These are phyloP conservation scores for Candida sphagnicola DNA, from an alignment of 805 yeast genomes.

Conservation along the genomic window DNA sequence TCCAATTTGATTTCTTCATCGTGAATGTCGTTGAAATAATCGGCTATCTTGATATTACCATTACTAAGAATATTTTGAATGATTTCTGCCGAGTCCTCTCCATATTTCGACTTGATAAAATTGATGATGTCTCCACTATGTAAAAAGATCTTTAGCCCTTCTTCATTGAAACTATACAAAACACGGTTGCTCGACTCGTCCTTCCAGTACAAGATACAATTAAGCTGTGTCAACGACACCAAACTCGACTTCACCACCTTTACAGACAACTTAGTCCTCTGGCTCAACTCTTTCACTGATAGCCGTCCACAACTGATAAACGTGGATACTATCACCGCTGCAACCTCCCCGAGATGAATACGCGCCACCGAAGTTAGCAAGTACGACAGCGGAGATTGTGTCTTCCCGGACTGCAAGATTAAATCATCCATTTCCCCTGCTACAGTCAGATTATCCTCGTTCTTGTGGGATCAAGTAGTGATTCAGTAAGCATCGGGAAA, in stretches of 20 bases:
- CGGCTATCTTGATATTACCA: constrained; percentile 62
- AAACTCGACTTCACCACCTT: constrained; percentile 58
- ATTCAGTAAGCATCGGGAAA: background rate
- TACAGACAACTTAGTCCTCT: constrained; percentile 43
- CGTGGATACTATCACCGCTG: constrained; percentile 56
- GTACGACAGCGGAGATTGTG: constrained; percentile 60
- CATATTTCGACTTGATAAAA: constrained; percentile 44
- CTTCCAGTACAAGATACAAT: constrained; percentile 65
- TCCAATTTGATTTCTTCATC: constrained; percentile 12
- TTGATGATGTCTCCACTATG: constrained; percentile 76
- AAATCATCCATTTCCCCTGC: constrained; percentile 14
- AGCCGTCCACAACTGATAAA: constrained; percentile 68
- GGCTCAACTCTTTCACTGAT: constrained; percentile 50
- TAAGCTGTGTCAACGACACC: constrained; percentile 74
- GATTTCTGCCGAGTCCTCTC: constrained; percentile 50
- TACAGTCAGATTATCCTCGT: background rate
- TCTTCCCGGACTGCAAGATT: constrained; percentile 30
- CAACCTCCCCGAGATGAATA: constrained; percentile 66
- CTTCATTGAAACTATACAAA: constrained; percentile 58
- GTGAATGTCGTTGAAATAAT: constrained; percentile 29
- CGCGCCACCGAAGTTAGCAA: constrained; percentile 51
- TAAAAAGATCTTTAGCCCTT: constrained; percentile 58
- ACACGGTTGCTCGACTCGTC: constrained; percentile 19
- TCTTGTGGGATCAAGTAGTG: background rate
- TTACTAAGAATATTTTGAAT: constrained; percentile 65